Evolutionary conservation across 2,329 filamentous ascomycete genomes (phyloP).

Genomic region (Diaporthe sp.): DNA sequence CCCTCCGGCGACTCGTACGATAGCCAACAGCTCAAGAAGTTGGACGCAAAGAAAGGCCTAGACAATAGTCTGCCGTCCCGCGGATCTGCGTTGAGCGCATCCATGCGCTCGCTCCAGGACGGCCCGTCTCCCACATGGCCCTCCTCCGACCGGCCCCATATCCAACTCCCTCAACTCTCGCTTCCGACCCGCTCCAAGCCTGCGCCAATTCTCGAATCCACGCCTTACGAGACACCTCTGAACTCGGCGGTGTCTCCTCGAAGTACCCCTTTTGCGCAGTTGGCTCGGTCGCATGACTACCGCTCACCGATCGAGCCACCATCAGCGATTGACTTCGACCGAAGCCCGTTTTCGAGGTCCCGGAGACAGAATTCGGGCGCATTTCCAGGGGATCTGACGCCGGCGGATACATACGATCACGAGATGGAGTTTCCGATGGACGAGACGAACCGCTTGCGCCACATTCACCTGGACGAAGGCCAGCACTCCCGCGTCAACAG

Average conservation of each 20-base stretch:
- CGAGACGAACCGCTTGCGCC: constrained; percentile 51
- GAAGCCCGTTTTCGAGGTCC: constrained; percentile 56
- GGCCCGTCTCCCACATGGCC: constrained; percentile 48
- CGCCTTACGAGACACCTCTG: constrained; percentile 57
- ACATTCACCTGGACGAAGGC: constrained; percentile 57
- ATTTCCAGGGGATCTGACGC: constrained; percentile 55
- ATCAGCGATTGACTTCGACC: constrained; percentile 54
- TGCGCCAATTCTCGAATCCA: constrained; percentile 55
- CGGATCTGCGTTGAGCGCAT: constrained; percentile 55
- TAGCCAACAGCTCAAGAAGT: constrained; percentile 63
- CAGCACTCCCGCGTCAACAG: constrained; percentile 38
- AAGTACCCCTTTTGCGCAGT: constrained; percentile 53
- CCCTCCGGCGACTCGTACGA: constrained; percentile 57
- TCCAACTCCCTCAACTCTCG: constrained; percentile 57
- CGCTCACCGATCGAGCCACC: constrained; percentile 52
- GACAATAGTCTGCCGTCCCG: constrained; percentile 57
- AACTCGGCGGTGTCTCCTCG: constrained; percentile 61
- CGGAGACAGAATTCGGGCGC: constrained; percentile 61
- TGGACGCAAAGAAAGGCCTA: constrained; percentile 59
- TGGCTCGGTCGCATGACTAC: constrained; percentile 48
- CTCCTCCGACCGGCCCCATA: constrained; percentile 49
- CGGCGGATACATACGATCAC: constrained; percentile 57
- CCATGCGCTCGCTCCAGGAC: constrained; percentile 32
- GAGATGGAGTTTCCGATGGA: constrained; percentile 60
- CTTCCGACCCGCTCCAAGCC: constrained; percentile 56